Evolutionary conservation across 2,329 filamentous ascomycete genomes (phyloP).

Genomic region (Balansia obtecta): DNA sequence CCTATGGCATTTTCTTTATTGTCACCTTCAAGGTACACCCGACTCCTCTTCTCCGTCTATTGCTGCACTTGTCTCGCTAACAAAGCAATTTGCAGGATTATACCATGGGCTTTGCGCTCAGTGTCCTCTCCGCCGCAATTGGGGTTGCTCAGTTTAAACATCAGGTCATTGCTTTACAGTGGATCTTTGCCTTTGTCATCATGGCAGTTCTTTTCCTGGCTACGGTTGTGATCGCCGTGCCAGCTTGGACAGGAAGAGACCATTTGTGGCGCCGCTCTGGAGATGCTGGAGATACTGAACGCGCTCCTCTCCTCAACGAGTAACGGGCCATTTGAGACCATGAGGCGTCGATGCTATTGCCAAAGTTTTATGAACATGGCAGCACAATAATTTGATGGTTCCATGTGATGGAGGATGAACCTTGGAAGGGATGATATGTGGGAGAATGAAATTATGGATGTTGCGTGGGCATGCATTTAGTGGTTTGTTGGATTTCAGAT

Average conservation of each 20-base stretch:
- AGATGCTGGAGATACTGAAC: slow-evolving; percentile 37
- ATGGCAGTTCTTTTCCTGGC: slow-evolving; percentile 62
- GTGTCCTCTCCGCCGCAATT: slow-evolving; percentile 59
- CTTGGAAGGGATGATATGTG: not conserved
- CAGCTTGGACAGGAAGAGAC: slow-evolving; percentile 48
- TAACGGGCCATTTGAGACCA: slow-evolving; percentile 1
- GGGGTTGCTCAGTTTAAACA: slow-evolving; percentile 65
- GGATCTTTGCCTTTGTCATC: slow-evolving; percentile 84
- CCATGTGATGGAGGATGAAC: too few species aligned
- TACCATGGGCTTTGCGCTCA: slow-evolving; percentile 69
- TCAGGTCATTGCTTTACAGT: slow-evolving; percentile 69
- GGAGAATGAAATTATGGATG: not conserved
- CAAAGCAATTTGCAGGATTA: slow-evolving; percentile 37
- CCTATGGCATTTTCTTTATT: slow-evolving; percentile 67
- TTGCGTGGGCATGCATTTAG: not conserved
- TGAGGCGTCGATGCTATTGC: not conserved
- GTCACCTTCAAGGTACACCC: slow-evolving; percentile 51
- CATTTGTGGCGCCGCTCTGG: slow-evolving; percentile 33
- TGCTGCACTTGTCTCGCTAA: not conserved
- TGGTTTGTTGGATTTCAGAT: not conserved
- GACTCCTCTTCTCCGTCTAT: not conserved
- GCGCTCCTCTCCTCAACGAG: slow-evolving; percentile 48
- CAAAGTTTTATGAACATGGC: not conserved
- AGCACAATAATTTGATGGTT: not conserved
- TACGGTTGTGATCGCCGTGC: slow-evolving; percentile 52